Evolutionary conservation across 2,329 filamentous ascomycete species (phyloP).

Genomic region (Zymoseptoria passerinii): DNA sequence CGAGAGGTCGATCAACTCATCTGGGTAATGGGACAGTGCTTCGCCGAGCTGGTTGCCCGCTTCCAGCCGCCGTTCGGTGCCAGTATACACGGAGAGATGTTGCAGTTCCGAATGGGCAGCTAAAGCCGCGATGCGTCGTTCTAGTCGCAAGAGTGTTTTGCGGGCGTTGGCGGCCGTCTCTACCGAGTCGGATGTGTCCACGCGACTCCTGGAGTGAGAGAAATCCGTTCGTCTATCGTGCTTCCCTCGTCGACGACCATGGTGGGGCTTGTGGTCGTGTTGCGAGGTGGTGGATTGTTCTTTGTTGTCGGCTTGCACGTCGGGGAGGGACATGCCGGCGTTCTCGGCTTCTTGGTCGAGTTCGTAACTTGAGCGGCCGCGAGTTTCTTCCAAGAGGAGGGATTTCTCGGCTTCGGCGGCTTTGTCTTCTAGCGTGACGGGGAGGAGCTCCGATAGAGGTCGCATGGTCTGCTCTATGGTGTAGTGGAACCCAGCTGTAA

Average conservation of each 20-base stretch:
- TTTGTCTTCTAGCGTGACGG: constrained; percentile 88
- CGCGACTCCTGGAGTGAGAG: background rate
- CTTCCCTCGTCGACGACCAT: background rate
- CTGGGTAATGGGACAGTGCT: constrained; percentile 65
- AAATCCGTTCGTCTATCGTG: background rate
- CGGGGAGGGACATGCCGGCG: background rate
- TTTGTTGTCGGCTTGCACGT: constrained; percentile 41
- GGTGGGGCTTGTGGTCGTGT: background rate
- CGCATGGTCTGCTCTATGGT: constrained; percentile 73
- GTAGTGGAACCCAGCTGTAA: constrained; percentile 68
- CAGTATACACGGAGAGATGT: background rate
- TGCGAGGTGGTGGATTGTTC: constrained; percentile 37
- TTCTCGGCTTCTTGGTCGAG: background rate
- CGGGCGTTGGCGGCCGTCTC: background rate
- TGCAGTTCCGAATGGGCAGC: constrained; percentile 33
- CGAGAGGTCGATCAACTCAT: constrained; percentile 85
- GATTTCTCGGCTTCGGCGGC: constrained; percentile 57
- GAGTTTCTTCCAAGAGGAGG: background rate
- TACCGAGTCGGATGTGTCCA: background rate
- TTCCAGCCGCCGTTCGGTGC: constrained; percentile 28
- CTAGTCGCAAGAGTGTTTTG: background rate
- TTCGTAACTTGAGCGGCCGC: background rate
- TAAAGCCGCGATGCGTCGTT: background rate
- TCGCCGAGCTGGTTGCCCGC: constrained; percentile 63
- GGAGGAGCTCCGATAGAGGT: constrained; percentile 75